Percentiles rank a stretch among this genome's conserved stretches.
phyloP scores from a whole-genome alignment of 2,329 filamentous ascomycete genomes.

The Colletotrichum godetiae region DNA sequence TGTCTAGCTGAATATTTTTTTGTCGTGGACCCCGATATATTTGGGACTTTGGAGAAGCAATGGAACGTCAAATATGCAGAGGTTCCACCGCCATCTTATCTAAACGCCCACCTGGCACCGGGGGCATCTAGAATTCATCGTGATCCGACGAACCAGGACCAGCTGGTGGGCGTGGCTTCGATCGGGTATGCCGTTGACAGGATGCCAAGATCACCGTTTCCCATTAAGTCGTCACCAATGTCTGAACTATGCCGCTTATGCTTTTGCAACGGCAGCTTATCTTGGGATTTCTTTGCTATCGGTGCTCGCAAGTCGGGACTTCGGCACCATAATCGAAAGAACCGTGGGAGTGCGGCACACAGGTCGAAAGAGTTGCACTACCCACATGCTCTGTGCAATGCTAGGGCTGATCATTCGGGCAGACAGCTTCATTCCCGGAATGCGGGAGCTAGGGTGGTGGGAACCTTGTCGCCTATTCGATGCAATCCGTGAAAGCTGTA shows the following conservation, averaged over 20 bases:
- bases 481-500: neutral
- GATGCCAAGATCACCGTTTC: constrained; percentile 4
- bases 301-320: neutral
- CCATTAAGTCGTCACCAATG: neutral
- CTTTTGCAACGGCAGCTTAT: constrained; percentile 15
- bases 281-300: constrained; percentile 10
- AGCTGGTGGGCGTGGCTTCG: neutral
- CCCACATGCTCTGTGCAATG: neutral
- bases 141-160: constrained; percentile 23
- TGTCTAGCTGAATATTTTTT: neutral
- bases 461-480: neutral
- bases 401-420: neutral
- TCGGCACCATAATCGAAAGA: neutral
- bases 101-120: neutral
- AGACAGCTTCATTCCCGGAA: neutral
- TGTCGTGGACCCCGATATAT: neutral
- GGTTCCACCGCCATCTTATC: constrained; percentile 7
- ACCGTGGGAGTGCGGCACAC: neutral
- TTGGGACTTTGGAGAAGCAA: neutral
- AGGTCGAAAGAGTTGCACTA: neutral
- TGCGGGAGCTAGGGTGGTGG: neutral
- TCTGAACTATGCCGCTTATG: neutral
- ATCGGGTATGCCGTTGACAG: neutral
- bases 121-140: neutral
- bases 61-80: neutral